These are phyloP conservation scores for Flaveria bidentis DNA, from an alignment of 129 eudicot genomes.

Conservation along the genomic window DNA sequence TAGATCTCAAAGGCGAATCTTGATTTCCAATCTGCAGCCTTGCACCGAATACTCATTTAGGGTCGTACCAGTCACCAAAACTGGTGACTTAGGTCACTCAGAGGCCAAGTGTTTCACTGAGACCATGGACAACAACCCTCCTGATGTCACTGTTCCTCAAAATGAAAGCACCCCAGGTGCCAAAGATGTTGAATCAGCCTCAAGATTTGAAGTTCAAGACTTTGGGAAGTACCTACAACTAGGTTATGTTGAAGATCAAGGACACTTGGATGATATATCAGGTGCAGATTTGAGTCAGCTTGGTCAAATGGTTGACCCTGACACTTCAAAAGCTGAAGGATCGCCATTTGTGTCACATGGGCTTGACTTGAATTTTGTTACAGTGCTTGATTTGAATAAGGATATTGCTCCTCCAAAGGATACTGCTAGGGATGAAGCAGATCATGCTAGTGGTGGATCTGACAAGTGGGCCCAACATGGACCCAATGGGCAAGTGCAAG, in stretches of 20 bases:
- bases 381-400: conserved; percentile 82
- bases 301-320: conserved; percentile 29
- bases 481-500: conserved; percentile 51
- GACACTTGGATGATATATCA: conserved; percentile 44
- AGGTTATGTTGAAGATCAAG: conserved; percentile 59
- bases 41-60: conserved; percentile 88
- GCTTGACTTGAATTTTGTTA: conserved; percentile 71
- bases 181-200: conserved; percentile 49
- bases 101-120: conserved; percentile 72
- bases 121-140: conserved; percentile 54
- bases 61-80: conserved; percentile 60
- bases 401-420: conserved; percentile 57
- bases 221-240: conserved; percentile 61
- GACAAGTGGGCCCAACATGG: conserved; percentile 49
- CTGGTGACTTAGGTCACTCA: conserved; percentile 81
- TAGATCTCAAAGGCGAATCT: conserved; percentile 64
- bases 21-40: conserved; percentile 70
- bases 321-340: conserved; percentile 29
- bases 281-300: conserved; percentile 32
- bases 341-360: conserved; percentile 50
- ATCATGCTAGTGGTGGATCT: conserved; percentile 69
- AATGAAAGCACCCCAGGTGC: conserved; percentile 51
- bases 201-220: conserved; percentile 66
- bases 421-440: conserved; percentile 55
- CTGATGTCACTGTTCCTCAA: conserved; percentile 18